Percentiles rank a stretch among this genome's conserved stretches.
Evolutionary conservation across 306 rosid species (phyloP).

Genomic region (Acacia confusa): DNA sequence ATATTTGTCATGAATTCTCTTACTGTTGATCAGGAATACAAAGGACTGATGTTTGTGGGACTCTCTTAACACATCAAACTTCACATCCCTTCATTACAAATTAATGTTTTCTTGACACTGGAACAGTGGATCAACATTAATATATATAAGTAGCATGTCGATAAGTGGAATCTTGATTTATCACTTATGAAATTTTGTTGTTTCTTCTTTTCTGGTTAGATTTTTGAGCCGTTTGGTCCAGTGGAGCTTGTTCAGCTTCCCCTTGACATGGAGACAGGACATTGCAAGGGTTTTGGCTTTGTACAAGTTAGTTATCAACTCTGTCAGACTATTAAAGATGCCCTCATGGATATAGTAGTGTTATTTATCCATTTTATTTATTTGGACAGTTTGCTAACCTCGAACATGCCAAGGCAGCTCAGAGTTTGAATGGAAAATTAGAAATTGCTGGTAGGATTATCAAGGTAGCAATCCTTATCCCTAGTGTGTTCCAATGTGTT

Average conservation of each 20-base stretch:
- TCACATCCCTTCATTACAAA: neutral
- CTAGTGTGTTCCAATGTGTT: neutral
- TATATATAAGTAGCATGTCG: neutral
- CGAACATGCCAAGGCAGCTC: conserved; percentile 97
- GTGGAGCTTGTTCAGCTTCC: conserved; percentile 97
- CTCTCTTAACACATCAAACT: neutral
- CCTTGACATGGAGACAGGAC: conserved; percentile 94
- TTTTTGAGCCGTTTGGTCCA: conserved; percentile 97
- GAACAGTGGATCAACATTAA: neutral
- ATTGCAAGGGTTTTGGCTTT: conserved; percentile 99
- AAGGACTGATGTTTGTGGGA: neutral
- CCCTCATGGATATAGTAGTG: conserved; percentile 11
- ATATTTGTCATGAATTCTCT: conserved; percentile 1
- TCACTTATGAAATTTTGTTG: conserved; percentile 19
- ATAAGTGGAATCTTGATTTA: conserved; percentile 10
- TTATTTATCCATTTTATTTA: conserved; percentile 6
- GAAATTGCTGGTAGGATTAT: conserved; percentile 95
- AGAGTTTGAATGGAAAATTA: conserved; percentile 92
- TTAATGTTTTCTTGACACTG: conserved; percentile 9
- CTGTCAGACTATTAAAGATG: neutral
- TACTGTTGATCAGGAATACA: neutral
- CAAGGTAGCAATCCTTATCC: conserved; percentile 54
- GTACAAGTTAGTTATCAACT: conserved; percentile 68
- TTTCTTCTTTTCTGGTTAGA: conserved; percentile 44
- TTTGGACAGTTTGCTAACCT: conserved; percentile 80